Evolutionary conservation across 768 basidiomycete genomes (phyloP), one percentile per base, ranked within the genome.

Genomic region (Suillus sp.): DNA sequence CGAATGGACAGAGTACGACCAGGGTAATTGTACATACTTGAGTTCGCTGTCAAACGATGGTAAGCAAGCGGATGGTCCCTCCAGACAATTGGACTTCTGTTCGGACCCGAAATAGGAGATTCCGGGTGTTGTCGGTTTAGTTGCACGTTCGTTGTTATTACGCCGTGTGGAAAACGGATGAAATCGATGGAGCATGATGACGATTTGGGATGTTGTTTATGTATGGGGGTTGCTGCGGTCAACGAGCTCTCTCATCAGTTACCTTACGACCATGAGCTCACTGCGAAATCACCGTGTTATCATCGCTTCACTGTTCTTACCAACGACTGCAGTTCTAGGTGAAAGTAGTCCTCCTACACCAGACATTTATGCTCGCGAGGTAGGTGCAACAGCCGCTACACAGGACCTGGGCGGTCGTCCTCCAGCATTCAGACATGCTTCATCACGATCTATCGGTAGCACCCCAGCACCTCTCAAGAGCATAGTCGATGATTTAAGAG

Each of bases 221-320:
- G 16, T 18, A 5, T 16, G 9, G 27, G 10, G 8, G 27, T 8
- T 27, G 27, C 50, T 51, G 9, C 25, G 27, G 50, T 8, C 18
- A 32, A 20, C 51, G 10, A 32, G 51, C 30, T 32, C 30, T 32
- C 27, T 34, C 11, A 53, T 51, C 59, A 48, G 11, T 35, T 35
- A 16, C n/a, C 40, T 8, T 9, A 30, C 27, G 1, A 71, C 75
- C 64, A 92, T 92, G 91, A 82, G 82, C 72, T 87, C 90, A 42
- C 83, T 92, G 71, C 81, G 88, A 61, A 85, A 86, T 75, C 89
- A 91, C 74, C 80, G 92, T 37, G 82, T 90, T 61, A 79, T 93
- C 74, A 87, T 94, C 73, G 92, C 91, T 18, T 89, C 90, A n/a
- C 86, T 93, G 63, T 93, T 94, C 72, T 86, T 93, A 40, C 92